Percentiles rank a stretch among this genome's conserved stretches.
These are phyloP conservation scores for Aspergillus quadrilineatus DNA, from an alignment of 2,329 filamentous ascomycete species.

Conservation along the genomic window DNA sequence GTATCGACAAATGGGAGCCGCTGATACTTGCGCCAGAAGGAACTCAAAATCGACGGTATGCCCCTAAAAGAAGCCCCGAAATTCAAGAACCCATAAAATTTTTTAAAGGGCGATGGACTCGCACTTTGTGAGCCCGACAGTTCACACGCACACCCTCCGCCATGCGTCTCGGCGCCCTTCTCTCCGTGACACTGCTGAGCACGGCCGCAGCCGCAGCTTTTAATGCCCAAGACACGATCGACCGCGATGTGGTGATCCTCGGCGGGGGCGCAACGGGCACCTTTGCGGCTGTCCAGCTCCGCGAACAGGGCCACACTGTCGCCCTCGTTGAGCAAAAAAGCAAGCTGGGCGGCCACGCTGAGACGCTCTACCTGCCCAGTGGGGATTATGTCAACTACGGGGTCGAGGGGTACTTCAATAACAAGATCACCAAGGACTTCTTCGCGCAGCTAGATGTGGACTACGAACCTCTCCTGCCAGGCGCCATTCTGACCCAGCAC, in stretches of 20 bases:
- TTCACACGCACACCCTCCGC: not conserved
- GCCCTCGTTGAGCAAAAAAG: conserved; percentile 37
- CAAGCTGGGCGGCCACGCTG: conserved; percentile 36
- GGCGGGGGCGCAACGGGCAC: conserved; percentile 39
- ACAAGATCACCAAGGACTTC: conserved; percentile 31
- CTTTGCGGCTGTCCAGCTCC: conserved; percentile 34
- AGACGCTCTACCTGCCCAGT: conserved; percentile 30
- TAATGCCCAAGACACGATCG: not conserved
- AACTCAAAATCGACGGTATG: no score
- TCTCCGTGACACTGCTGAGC: not conserved
- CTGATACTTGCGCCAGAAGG: no score
- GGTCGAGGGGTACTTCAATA: conserved; percentile 32
- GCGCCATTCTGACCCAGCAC: conserved; percentile 19
- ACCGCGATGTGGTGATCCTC: conserved; percentile 34
- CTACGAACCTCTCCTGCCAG: conserved; percentile 14
- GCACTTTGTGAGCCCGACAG: no score
- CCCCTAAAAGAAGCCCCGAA: no score
- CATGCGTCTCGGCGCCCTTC: not conserved
- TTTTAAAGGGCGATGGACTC: not conserved
- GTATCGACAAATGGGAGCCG: no score
- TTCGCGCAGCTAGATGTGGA: conserved; percentile 31
- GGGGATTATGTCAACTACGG: conserved; percentile 35
- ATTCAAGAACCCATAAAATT: no score
- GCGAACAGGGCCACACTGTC: conserved; percentile 32
- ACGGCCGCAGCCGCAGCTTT: not conserved